A percentile compares a stretch with the other conserved stretches of the same genome.
Conservation (phyloP, 192 early-diverging fungal genomes). For the Spinellus fusiger region DNA sequence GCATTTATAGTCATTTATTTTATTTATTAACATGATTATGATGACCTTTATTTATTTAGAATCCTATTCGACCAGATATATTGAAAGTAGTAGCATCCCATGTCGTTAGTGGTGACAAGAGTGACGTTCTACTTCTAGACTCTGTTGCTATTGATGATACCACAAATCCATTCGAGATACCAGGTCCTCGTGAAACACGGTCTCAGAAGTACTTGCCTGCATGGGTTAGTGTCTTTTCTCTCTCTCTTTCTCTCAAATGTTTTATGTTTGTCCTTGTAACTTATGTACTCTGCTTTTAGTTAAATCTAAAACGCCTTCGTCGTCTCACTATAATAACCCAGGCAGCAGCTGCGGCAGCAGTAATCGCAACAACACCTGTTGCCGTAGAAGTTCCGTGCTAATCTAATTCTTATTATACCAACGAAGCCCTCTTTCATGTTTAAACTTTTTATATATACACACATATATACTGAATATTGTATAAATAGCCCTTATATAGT, state of each 20-base stretch:
- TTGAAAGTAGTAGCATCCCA: conserved; percentile 83
- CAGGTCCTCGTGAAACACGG: conserved; percentile 20
- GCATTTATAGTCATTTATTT: background rate
- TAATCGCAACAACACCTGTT: too few species aligned
- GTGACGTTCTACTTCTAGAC: conserved; percentile 83
- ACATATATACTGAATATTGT: too few species aligned
- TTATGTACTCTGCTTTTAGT: background rate
- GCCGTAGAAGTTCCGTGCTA: too few species aligned
- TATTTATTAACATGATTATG: background rate
- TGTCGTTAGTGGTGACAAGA: conserved; percentile 81
- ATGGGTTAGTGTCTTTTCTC: conserved; percentile 2
- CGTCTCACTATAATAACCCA: conserved; percentile 6
- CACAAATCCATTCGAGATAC: conserved; percentile 50
- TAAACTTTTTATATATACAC: too few species aligned
- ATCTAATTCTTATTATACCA: too few species aligned
- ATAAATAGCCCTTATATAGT: too few species aligned
- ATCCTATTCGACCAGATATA: conserved; percentile 78
- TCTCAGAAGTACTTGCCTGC: conserved; percentile 10
- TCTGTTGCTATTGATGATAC: conserved; percentile 60
- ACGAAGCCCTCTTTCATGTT: too few species aligned
- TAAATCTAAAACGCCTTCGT: conserved; percentile 12
- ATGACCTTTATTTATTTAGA: conserved; percentile 28
- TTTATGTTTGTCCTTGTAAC: background rate
- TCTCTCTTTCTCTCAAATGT: background rate
- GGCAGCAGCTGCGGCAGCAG: background rate